A percentile compares a stretch with the other conserved stretches of the same genome.
These are phyloP conservation scores for Chalciporus piperatus DNA, from an alignment of 768 basidiomycete genomes.

Conservation along the genomic window DNA sequence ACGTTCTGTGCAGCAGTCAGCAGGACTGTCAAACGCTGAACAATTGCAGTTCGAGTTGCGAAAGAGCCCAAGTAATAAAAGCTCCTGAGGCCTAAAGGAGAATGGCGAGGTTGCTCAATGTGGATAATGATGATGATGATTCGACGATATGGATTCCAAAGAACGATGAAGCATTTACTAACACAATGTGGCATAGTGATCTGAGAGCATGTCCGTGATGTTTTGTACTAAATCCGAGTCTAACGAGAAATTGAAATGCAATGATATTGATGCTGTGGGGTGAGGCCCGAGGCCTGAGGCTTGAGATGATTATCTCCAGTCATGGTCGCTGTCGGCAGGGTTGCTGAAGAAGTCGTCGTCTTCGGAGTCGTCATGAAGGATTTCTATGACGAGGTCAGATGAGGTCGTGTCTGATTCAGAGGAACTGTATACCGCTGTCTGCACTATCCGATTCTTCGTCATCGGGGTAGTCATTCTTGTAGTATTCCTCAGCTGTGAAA, in stretches of 20 bases:
- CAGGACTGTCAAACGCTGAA: constrained; percentile 1
- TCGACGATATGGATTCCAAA: not conserved
- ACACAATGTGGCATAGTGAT: constrained; percentile 2
- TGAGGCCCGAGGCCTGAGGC: too few species aligned
- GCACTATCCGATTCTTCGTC: constrained; percentile 50
- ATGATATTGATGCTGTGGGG: constrained; percentile 13
- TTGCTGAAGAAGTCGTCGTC: constrained; percentile 39
- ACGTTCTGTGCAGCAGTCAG: constrained; percentile 1
- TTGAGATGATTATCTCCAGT: constrained; percentile 31
- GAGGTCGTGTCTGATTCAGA: constrained; percentile 1
- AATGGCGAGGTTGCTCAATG: too few species aligned
- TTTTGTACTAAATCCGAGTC: constrained; percentile 17
- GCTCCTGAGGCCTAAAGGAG: not conserved
- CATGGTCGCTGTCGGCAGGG: constrained; percentile 29
- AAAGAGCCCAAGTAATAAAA: constrained; percentile 11
- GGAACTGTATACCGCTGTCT: constrained; percentile 33
- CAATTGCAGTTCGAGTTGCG: constrained; percentile 21
- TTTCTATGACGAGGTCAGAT: constrained; percentile 38
- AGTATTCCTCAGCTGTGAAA: constrained; percentile 70
- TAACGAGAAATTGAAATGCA: constrained; percentile 12
- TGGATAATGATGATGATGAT: not conserved
- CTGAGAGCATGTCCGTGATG: constrained; percentile 17
- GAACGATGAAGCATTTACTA: constrained; percentile 15
- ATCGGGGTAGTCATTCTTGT: constrained; percentile 83
- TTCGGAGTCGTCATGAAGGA: constrained; percentile 55